Percentiles rank a stretch among this genome's conserved stretches.
phyloP scores from a whole-genome alignment of 2,329 filamentous ascomycete species.

The Cladosporium sp. region DNA sequence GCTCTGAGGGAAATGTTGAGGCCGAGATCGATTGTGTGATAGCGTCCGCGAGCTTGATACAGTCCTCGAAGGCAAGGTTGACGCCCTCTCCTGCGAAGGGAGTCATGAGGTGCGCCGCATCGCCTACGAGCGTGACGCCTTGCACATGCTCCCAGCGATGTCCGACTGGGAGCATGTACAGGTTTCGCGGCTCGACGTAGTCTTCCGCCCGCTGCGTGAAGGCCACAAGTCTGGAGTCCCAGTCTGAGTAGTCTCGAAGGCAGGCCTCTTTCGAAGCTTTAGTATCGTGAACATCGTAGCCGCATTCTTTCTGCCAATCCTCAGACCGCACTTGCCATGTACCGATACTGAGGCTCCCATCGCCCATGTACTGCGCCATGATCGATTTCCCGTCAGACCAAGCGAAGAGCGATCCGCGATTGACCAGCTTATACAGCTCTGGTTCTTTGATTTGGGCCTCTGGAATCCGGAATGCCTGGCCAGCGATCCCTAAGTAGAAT shows the following conservation, averaged over 20 bases:
- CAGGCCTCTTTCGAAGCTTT: slow-evolving; percentile 17
- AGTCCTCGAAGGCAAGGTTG: slow-evolving; percentile 33
- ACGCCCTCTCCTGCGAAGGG: slow-evolving; percentile 32
- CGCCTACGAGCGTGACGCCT: slow-evolving; percentile 37
- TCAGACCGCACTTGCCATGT: slow-evolving; percentile 22
- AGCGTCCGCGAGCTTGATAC: slow-evolving; percentile 29
- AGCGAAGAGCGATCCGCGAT: slow-evolving; percentile 29
- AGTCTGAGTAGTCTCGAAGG: slow-evolving; percentile 25
- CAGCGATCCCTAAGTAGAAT: slow-evolving; percentile 31
- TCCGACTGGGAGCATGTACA: slow-evolving; percentile 37
- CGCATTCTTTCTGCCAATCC: slow-evolving; percentile 21
- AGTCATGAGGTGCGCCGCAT: slow-evolving; percentile 36
- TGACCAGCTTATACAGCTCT: slow-evolving; percentile 24
- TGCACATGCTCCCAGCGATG: slow-evolving; percentile 31
- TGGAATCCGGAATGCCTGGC: slow-evolving; percentile 28
- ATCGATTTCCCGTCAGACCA: slow-evolving; percentile 27
- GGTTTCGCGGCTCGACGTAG: slow-evolving; percentile 21
- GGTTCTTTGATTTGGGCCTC: slow-evolving; percentile 23
- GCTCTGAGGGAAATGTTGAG: not conserved
- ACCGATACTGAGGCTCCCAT: slow-evolving; percentile 28
- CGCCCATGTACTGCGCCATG: slow-evolving; percentile 28
- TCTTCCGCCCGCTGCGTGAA: slow-evolving; percentile 24
- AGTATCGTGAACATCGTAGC: slow-evolving; percentile 21
- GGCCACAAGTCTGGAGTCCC: slow-evolving; percentile 26
- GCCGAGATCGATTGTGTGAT: slow-evolving; percentile 24